phyloP scores from a whole-genome alignment of 2,329 filamentous ascomycete species.

The Exophiala viscosa region DNA sequence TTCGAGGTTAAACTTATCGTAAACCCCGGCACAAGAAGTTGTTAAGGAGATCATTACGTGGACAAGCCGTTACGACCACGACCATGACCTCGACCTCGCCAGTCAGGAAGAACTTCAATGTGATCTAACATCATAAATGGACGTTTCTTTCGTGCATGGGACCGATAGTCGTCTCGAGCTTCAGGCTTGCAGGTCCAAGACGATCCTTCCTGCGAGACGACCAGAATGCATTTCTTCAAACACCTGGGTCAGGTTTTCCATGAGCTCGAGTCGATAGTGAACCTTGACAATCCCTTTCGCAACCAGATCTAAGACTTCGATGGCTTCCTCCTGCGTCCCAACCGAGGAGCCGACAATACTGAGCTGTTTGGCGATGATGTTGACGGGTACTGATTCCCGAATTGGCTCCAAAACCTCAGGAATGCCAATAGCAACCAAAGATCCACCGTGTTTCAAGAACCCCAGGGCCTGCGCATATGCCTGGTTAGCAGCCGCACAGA shows the following conservation, averaged over 20 bases:
- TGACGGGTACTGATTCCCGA: conserved; percentile 41
- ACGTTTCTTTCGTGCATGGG: too few species aligned
- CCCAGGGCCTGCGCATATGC: conserved; percentile 49
- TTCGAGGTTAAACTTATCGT: too few species aligned
- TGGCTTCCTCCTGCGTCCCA: conserved; percentile 50
- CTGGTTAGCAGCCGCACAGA: conserved; percentile 51
- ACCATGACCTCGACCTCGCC: too few species aligned
- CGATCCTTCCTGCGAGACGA: conserved; percentile 46
- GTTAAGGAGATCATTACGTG: too few species aligned
- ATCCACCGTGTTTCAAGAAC: conserved; percentile 50
- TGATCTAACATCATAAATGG: too few species aligned
- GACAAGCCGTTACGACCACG: too few species aligned
- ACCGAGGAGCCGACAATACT: conserved; percentile 51
- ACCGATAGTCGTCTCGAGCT: background rate
- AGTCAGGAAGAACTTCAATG: too few species aligned
- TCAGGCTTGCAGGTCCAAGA: conserved; percentile 39
- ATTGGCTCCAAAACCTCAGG: conserved; percentile 48
- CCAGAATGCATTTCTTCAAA: conserved; percentile 46
- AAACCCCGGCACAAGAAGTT: too few species aligned
- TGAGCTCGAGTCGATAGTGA: conserved; percentile 43
- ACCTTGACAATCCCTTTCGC: conserved; percentile 47
- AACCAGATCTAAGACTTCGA: conserved; percentile 48
- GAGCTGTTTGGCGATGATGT: conserved; percentile 41
- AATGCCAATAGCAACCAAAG: conserved; percentile 51
- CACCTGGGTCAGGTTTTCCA: conserved; percentile 45